Conservation (phyloP, 768 basidiomycete species). For the Cystofilobasidium capitatum region DNA sequence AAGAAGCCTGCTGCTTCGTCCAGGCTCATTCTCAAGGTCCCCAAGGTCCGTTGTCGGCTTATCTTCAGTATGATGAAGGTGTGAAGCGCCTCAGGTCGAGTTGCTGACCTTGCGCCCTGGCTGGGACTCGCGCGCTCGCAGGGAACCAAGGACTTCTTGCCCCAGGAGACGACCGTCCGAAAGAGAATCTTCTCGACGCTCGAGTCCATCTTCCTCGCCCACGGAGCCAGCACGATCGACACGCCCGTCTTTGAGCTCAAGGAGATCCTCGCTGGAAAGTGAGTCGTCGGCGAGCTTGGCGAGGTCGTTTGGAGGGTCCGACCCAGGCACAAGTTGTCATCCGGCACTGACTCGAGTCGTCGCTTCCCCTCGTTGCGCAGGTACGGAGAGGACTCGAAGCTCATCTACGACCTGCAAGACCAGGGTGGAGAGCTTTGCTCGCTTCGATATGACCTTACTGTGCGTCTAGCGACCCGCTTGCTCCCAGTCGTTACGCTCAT, state of each 20-base stretch:
- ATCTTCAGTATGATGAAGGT: slow-evolving; percentile 28
- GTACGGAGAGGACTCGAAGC: slow-evolving; percentile 88
- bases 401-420: slow-evolving; percentile 95
- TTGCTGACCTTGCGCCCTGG: slow-evolving; percentile 29
- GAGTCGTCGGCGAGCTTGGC: background rate
- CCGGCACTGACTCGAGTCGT: background rate
- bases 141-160: slow-evolving; percentile 93
- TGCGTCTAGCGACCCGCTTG: slow-evolving; percentile 31
- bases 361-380: background rate
- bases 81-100: background rate
- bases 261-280: slow-evolving; percentile 90
- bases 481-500: too few species aligned
- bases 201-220: slow-evolving; percentile 74
- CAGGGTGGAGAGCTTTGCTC: slow-evolving; percentile 96
- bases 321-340: too few species aligned
- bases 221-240: slow-evolving; percentile 84
- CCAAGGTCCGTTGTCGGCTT: slow-evolving; percentile 57
- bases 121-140: slow-evolving; percentile 36
- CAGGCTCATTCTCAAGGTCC: slow-evolving; percentile 73
- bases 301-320: background rate
- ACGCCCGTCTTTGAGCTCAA: slow-evolving; percentile 98
- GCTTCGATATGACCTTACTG: slow-evolving; percentile 90
- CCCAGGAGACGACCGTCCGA: slow-evolving; percentile 82
- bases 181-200: slow-evolving; percentile 81
- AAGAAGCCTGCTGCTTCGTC: slow-evolving; percentile 50